Percentiles rank a stretch among this genome's conserved stretches.
These are phyloP conservation scores for Alternaria postmessia DNA, from an alignment of 2,329 filamentous ascomycete species.

Conservation along the genomic window DNA sequence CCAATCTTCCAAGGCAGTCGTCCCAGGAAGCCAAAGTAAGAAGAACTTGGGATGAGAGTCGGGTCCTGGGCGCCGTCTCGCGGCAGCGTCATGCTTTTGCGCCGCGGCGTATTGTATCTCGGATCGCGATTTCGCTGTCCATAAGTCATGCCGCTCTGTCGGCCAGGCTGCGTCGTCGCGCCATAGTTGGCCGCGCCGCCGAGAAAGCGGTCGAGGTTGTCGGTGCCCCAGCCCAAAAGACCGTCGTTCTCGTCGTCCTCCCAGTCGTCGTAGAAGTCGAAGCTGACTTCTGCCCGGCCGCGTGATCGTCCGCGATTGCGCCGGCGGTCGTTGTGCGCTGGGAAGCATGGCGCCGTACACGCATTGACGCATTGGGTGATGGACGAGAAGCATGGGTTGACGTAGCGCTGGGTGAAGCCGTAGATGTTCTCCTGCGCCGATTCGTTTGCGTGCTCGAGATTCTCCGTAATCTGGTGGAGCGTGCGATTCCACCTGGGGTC, in stretches of 20 bases:
- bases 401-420: constrained; percentile 84
- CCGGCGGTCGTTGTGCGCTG: constrained; percentile 77
- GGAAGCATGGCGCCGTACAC: constrained; percentile 76
- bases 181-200: constrained; percentile 70
- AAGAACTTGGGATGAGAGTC: constrained; percentile 88
- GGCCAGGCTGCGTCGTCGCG: constrained; percentile 65
- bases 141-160: constrained; percentile 89
- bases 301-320: constrained; percentile 67
- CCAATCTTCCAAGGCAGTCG: constrained; percentile 86
- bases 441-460: constrained; percentile 88
- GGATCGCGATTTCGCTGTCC: constrained; percentile 67
- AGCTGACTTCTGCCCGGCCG: constrained; percentile 79
- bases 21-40: constrained; percentile 83
- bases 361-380: constrained; percentile 70
- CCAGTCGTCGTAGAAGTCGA: constrained; percentile 99
- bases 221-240: constrained; percentile 77
- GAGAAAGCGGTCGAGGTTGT: constrained; percentile 85
- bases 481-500: constrained; percentile 92
- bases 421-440: constrained; percentile 91
- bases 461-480: constrained; percentile 91
- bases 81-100: constrained; percentile 63
- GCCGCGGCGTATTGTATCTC: constrained; percentile 48
- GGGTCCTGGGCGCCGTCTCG: constrained; percentile 70
- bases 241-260: constrained; percentile 72
- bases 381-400: constrained; percentile 78